Evolutionary conservation across 1,139 yeast species (phyloP), one percentile per base, ranked within the genome.

Genomic region (Saccharomycopsis phalli): DNA sequence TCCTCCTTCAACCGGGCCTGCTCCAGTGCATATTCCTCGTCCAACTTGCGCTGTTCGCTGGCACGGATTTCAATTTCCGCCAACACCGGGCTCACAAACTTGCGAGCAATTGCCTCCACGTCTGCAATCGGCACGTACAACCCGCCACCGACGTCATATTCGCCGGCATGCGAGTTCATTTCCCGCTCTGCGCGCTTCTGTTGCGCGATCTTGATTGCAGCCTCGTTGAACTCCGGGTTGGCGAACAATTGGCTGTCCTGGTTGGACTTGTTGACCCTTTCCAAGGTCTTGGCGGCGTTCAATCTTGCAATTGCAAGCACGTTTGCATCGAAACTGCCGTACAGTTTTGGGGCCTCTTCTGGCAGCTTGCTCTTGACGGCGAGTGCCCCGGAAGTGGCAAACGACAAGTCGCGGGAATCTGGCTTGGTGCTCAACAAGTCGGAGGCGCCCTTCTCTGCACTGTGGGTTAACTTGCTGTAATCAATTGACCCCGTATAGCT

Each of bases 61-160:
- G 94, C 94, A 58, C 83, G 80, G 40, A 68, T 64, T 52, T 71
- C 67, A 53, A 91, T 77, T 59, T 86, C 93, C 37, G 66, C 68
- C 55, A 91, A 65, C n/a, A 88, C 91, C 8, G 98, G 98, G 47
- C 72, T 69, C 45, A 91, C 94, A 55, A 83, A 69, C 41, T 78
- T 71, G 44, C 77, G 65, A n/a, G 97, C 97, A 66, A 91, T 75
- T 41, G 71, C 72, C 48, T 82, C 81, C 48, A 91, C 74, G 56
- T 88, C 95, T 20, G 68, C 70, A 49, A 73, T 82, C 38, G 82
- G 68, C 70, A 88, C 76, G 53, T 73, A 74, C 50, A 84, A 69
- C 2, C 97, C 97, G 50, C 95, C 95, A 47, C 98, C 98, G 50
- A 88, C 64, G 54, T 86, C 71, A 52, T 86, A 69, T 55, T 79